Base-by-base conservation (phyloP, 2,329 filamentous ascomycete genomes). In the Xylariaceae sp. region DNA sequence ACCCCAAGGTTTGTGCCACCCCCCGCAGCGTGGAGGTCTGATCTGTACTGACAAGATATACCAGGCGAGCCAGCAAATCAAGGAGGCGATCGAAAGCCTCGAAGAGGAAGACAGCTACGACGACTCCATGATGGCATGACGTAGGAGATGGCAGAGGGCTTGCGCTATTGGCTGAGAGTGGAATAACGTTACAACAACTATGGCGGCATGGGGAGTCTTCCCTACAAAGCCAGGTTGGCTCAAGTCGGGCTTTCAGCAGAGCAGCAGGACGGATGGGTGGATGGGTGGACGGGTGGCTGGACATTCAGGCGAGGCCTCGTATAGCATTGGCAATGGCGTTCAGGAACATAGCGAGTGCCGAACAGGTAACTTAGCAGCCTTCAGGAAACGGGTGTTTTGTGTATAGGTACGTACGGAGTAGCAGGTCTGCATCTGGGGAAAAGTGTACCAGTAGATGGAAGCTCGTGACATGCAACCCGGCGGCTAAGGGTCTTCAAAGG, bases 51-150 rank as follows among this genome's bases (percentile, higher is more conserved):
- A n/a, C n/a, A n/a, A n/a, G n/a, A n/a, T n/a, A n/a, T n/a, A n/a
- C 11, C 46, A 94, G 89, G 87, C 90, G 49, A 88, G 86, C 45
- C 82, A 85, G 43, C 83, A 88, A 58, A 95, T 98, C 61, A 98
- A 96, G 62, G 88, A 94, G 57, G 88, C 87, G 13, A 95, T 98
- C 64, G 90, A 96, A 65, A 82, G 80, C 49, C 73, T 96, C 37
- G 87, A 94, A 51, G 81, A 88, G 36, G 81, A 85, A 39, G 78
- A 84, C 37, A 74, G 79, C 36, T 77, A 84, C 59, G 73, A 79
- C 42, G 75, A 79, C 55, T 77, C 72, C 40, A 76, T 77, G 68
- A 75, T 75, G 60, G 63, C 61, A 61, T 75, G 60, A 72, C 44
- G 46, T 51, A 57, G 40, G 48, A 46, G 32, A 40, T 39, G 38